Evolutionary conservation across 306 rosid genomes (phyloP), one percentile per base, ranked within the genome.

Genomic region (Dalbergia cultrata): DNA sequence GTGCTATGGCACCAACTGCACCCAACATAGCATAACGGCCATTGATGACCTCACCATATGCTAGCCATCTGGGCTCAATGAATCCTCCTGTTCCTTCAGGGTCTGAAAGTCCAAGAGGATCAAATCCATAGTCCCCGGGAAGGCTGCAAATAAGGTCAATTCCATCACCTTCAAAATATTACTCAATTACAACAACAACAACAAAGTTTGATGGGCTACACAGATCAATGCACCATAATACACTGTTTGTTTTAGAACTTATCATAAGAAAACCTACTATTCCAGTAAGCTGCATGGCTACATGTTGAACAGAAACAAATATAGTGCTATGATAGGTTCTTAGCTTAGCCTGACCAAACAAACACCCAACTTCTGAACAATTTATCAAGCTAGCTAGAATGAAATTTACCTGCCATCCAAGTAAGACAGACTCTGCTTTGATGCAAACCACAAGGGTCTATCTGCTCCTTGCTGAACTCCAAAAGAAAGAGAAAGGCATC

Each of bases 81-180:
- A 95, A 95, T 74, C 98, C 99, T 78, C 99, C 99, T 12, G 97
- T 85, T 63, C 99, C 99, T 75, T 95, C 98, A 3, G 99, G 99
- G 80, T 95, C 98, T n/a, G 99, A 95, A 3, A 95, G 93, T 9
- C 99, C 99, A 31, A 93, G 75, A 58, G 99, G 99, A 59, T 95
- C 99, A 49, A 95, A 95, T 77, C 99, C 97, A 53, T 0, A 95
- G 89, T 95, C 99, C 10, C 99, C 99, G 0, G 99, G 99, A n/a
- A 95, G 92, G 82, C 97, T 93, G 85, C 74, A 80, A 47, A 56
- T 50, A 7, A 52, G 77, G 74, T 81, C 85, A 81, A 59, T 67
- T 67, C 54, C 70, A 74, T 0, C 50, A 39, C 11, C 47, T 43
- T 57, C 31, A 78, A 34, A 13, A 17, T 31, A 62, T 6, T 7